Evolutionary conservation across 495 filamentous ascomycete species (phyloP), one percentile per base, ranked within the genome.

Genomic region (Neurospora sp.): DNA sequence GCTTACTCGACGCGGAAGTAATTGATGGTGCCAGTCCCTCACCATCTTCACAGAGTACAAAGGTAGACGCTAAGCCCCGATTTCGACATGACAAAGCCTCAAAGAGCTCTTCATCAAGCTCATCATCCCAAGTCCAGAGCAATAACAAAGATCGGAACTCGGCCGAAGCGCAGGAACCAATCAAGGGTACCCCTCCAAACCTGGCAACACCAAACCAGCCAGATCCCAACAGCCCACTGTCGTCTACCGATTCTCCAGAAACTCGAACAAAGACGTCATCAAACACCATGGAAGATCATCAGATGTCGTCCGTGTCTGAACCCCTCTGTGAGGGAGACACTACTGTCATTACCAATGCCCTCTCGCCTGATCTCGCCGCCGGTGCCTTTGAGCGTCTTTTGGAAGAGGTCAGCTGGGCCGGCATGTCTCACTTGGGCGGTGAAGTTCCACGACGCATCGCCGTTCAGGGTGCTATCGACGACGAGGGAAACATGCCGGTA

Each of bases 361-460:
- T 95, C 5, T 82, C 86, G 0, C 70, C 74, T 1, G 75, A 85
- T 39, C 74, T 90, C 9, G 83, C 86, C 17, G 76, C 85, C n/a
- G 82, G 84, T 70, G 87, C 90, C 34, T 97, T 96, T 78, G 86
- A 90, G n/a, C 86, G 84, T 39, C 84, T 97, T 11, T 86, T 88
- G 71, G 82, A 87, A 28, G 96, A 98, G 79, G 91, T 98, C 1
- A 83, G 85, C 75, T 99, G 95, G 94, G 91, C 94, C 76, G 91
- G 88, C 72, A 99, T 99, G 96, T 91, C 90, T 71, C 96, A 98
- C 78, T 88, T 94, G 70, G 92, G 93, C 39, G 96, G 96, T 17
- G 92, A 96, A 77, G 96, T 99, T 3, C 96, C 96, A 39, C 89
- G 96, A 45, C 89, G 98, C n/a, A 93, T 98, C 40, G 93, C 94